Conservation (phyloP, 2,329 filamentous ascomycete species). For the Pseudogymnoascus sp. region DNA sequence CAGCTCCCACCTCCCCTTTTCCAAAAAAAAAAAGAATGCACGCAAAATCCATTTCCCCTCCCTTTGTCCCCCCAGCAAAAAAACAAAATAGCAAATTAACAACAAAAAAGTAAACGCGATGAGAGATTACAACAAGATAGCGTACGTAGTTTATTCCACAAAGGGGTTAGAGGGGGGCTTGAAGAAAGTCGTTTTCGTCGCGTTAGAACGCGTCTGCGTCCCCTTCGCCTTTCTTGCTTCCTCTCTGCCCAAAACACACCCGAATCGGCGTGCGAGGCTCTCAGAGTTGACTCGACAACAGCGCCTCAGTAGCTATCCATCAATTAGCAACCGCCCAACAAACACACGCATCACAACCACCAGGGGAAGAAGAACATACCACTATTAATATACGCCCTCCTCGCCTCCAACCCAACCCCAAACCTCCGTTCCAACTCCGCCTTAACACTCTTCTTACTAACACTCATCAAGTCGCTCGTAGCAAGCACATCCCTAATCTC, state of each 20-base stretch:
- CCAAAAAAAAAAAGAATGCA: neutral
- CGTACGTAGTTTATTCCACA: neutral
- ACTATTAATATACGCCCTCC: conserved; percentile 89
- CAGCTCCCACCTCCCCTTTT: neutral
- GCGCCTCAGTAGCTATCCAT: conserved; percentile 63
- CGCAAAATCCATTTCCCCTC: neutral
- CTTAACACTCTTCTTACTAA: conserved; percentile 99
- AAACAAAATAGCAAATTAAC: neutral
- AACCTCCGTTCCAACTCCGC: conserved; percentile 86
- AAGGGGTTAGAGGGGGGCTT: neutral
- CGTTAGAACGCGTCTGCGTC: neutral
- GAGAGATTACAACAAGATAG: neutral
- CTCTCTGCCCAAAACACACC: neutral
- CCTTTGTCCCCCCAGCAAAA: neutral
- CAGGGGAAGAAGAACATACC: conserved; percentile 50
- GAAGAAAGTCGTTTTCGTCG: neutral
- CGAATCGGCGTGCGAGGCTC: neutral
- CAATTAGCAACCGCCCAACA: conserved; percentile 26
- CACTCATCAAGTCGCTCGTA: conserved; percentile 90
- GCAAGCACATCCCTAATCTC: conserved; percentile 92
- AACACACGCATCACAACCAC: neutral
- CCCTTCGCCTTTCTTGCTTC: neutral
- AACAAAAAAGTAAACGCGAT: neutral
- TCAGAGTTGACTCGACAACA: conserved; percentile 65
- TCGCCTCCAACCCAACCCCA: conserved; percentile 75